Conservation (phyloP, 2,329 filamentous ascomycete species). For the Leptographium lundbergii region DNA sequence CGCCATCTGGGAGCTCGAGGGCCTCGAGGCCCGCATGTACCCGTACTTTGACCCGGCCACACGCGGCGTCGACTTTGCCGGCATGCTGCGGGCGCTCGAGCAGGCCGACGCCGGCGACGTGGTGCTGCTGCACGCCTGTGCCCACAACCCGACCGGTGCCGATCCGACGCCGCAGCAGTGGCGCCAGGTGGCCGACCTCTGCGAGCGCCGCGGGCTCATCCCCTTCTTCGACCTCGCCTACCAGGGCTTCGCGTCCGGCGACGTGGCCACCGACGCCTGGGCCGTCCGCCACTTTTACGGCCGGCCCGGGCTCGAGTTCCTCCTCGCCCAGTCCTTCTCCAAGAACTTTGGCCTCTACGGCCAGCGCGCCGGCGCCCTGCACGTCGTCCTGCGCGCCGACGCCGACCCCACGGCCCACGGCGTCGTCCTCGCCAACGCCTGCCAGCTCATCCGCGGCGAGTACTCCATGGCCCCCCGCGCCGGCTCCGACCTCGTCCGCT, state of each 20-base stretch:
- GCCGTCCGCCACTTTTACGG: conserved; percentile 86
- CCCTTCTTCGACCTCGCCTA: conserved; percentile 98
- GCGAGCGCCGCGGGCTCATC: conserved; percentile 71
- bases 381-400: conserved; percentile 59
- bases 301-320: conserved; percentile 67
- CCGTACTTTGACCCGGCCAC: conserved; percentile 87
- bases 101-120: conserved; percentile 64
- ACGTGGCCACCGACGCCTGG: conserved; percentile 72
- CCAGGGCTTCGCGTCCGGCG: conserved; percentile 91
- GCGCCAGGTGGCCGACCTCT: conserved; percentile 71
- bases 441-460: conserved; percentile 88
- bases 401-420: conserved; percentile 47
- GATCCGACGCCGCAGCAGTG: conserved; percentile 90
- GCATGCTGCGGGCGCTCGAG: conserved; percentile 62
- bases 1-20: conserved; percentile 91
- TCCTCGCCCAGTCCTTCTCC: conserved; percentile 84
- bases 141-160: conserved; percentile 95
- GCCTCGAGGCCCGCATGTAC: conserved; percentile 64
- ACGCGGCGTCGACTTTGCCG: conserved; percentile 81
- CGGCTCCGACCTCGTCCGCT: conserved; percentile 74
- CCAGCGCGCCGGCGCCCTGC: conserved; percentile 90
- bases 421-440: conserved; percentile 71
- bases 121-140: conserved; percentile 85
- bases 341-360: conserved; percentile 98
- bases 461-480: conserved; percentile 94